Evolutionary conservation across 441 rosid genomes (phyloP).

Genomic region (Hura crepitans): DNA sequence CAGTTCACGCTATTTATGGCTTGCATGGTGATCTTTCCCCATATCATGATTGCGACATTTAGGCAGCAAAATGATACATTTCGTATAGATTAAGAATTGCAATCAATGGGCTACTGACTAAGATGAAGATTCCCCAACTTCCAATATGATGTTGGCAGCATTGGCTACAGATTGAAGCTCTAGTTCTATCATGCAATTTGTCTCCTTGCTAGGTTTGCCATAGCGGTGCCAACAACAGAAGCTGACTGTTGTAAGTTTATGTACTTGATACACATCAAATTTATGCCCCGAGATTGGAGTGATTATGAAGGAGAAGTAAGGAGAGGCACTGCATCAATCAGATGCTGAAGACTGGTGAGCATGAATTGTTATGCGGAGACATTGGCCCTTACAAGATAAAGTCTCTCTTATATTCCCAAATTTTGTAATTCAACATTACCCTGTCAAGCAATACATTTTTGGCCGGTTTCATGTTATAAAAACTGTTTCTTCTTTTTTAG

Average conservation of each 20-base stretch:
- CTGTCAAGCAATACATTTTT: slow-evolving; percentile 3
- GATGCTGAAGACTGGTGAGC: background rate
- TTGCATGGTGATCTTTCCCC: slow-evolving; percentile 75
- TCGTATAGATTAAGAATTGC: slow-evolving; percentile 61
- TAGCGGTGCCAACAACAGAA: slow-evolving; percentile 16
- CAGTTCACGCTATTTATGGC: slow-evolving; percentile 98
- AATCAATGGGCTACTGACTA: slow-evolving; percentile 29
- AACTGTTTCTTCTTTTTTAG: background rate
- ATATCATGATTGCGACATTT: slow-evolving; percentile 63
- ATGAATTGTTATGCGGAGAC: background rate
- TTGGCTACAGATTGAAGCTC: slow-evolving; percentile 13
- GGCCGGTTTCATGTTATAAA: no score
- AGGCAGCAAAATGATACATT: slow-evolving; percentile 62
- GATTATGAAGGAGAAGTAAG: slow-evolving; percentile 3
- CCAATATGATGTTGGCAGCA: slow-evolving; percentile 24
- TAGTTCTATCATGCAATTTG: background rate
- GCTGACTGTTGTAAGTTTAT: slow-evolving; percentile 27
- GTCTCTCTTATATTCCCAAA: background rate
- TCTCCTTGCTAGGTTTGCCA: slow-evolving; percentile 19
- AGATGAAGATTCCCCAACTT: slow-evolving; percentile 25
- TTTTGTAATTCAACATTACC: slow-evolving; percentile 2
- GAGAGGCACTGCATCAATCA: background rate
- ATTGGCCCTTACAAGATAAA: background rate
- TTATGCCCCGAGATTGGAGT: slow-evolving; percentile 13
- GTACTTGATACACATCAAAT: slow-evolving; percentile 1